Base-by-base conservation (phyloP, 2,329 filamentous ascomycete genomes). In the Diplodia seriata region DNA sequence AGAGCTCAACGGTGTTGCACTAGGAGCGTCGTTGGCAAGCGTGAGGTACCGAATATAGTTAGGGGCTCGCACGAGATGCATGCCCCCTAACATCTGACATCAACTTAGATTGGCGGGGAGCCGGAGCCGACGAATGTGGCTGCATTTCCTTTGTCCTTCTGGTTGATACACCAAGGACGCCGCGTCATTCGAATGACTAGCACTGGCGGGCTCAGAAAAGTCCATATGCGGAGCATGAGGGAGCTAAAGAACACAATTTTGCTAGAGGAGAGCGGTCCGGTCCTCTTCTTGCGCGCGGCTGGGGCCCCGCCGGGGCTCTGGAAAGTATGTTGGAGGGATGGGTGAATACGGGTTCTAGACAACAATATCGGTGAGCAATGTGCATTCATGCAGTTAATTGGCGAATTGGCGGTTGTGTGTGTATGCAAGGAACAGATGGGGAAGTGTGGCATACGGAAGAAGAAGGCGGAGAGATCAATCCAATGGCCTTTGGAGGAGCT, bases 381-480 rank as follows among this genome's bases (percentile, higher is more conserved):
- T 47, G 43, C 43, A 47, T 20, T 47, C 43, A 47, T 47, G 43
- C 43, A 20, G 43, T 20, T n/a, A 4, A n/a, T 47, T 47, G 36
- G 36, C 36, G 36, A 38, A 7, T 33, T 38, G 36, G 36, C 18
- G 18, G 20, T 2, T 26, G 1, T 18, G 43, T 6, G 14, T 43
- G 53, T 14, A 57, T 36, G 47, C 59, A 63, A 63, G 43, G 47
- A 51, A 38, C 43, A 26, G 29, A 51, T 18, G 26, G 38, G 47
- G 6, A 23, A 23, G 43, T 38, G 59, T 26, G 18, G 59, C 43
- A 33, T 49, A 51, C 59, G n/a, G 36, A 51, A 23, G 38, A 51
- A 29, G n/a, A 31, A 29, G 29, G 59, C 9, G 29, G 31, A 12
- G 31, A 50, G 12, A 11, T 33, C 7, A 18, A 15, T 4, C 15